Percentiles rank a stretch among this genome's conserved stretches.
Conservation (phyloP, 352 stramenopile species). For the Globisporangium barbulae region DNA sequence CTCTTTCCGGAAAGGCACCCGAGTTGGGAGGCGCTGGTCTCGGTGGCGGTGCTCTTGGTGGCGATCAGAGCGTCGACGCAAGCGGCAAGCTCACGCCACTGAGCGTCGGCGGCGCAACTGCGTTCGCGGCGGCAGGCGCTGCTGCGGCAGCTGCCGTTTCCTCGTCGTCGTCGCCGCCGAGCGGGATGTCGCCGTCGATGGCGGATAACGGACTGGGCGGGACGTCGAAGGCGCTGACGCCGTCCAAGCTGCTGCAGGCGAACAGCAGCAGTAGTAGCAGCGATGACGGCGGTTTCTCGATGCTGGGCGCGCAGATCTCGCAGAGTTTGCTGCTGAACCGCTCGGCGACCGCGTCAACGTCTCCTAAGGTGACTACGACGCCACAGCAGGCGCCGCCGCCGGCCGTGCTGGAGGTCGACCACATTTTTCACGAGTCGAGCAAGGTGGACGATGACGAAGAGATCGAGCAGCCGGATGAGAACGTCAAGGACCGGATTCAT, state of each 20-base stretch:
- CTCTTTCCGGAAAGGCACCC: slow-evolving; percentile 34
- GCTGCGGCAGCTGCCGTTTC: slow-evolving; percentile 10
- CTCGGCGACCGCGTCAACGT: slow-evolving; percentile 31
- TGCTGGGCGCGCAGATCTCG: slow-evolving; percentile 16
- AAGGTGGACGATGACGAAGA: slow-evolving; percentile 57
- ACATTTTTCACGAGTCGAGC: slow-evolving; percentile 82
- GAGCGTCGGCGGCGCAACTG: slow-evolving; percentile 22
- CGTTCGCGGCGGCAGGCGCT: slow-evolving; percentile 23
- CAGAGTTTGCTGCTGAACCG: slow-evolving; percentile 43
- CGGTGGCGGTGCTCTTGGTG: neutral
- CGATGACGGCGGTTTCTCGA: slow-evolving; percentile 11
- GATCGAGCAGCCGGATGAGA: slow-evolving; percentile 73
- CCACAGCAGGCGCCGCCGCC: slow-evolving; percentile 39
- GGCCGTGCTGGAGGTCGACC: slow-evolving; percentile 65
- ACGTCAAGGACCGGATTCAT: slow-evolving; percentile 95
- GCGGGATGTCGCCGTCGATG: neutral
- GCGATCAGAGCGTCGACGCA: slow-evolving; percentile 9
- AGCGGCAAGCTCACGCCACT: slow-evolving; percentile 22
- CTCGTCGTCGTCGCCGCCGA: slow-evolving; percentile 15
- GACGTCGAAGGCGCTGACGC: slow-evolving; percentile 13
- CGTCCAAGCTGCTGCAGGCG: slow-evolving; percentile 17
- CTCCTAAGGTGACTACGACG: slow-evolving; percentile 37
- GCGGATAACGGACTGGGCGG: slow-evolving; percentile 3
- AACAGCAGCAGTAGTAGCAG: neutral
- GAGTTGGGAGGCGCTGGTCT: slow-evolving; percentile 4